A percentile compares a stretch with the other conserved stretches of the same genome.
These are phyloP conservation scores for Venturia aucupariae DNA, from an alignment of 2,329 filamentous ascomycete species.

Conservation along the genomic window DNA sequence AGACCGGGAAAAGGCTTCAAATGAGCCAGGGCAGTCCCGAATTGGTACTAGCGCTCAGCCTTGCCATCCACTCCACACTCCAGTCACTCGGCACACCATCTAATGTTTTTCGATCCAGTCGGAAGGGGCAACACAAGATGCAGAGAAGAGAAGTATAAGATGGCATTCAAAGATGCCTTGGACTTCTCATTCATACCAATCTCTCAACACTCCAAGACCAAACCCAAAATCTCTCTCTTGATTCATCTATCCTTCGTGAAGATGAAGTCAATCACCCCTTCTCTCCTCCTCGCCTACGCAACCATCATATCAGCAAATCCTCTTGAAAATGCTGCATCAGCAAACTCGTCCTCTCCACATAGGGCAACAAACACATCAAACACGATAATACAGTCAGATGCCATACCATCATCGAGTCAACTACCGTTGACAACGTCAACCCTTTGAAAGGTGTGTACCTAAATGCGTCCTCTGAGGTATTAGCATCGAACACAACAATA, in stretches of 20 bases:
- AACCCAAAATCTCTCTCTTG: neutral
- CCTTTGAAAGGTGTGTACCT: no score
- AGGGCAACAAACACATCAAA: neutral
- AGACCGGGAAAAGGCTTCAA: neutral
- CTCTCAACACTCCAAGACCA: neutral
- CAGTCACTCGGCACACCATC: neutral
- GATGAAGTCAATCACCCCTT: neutral
- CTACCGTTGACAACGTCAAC: neutral
- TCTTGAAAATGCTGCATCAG: neutral
- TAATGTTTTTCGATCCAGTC: neutral
- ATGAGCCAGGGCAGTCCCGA: neutral
- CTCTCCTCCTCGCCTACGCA: neutral
- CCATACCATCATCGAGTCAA: neutral
- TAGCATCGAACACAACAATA: neutral
- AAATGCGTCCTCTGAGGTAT: no score
- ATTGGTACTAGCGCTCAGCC: constrained; percentile 6
- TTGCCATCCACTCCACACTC: neutral
- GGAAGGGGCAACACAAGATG: neutral
- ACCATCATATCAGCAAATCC: neutral
- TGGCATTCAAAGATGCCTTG: neutral
- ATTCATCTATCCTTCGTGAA: neutral
- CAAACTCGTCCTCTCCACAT: neutral
- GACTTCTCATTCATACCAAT: neutral
- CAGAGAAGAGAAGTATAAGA: neutral
- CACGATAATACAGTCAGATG: no score